Evolutionary conservation across 2,329 filamentous ascomycete genomes (phyloP), one percentile per base, ranked within the genome.

Genomic region (Botrytis elliptica): DNA sequence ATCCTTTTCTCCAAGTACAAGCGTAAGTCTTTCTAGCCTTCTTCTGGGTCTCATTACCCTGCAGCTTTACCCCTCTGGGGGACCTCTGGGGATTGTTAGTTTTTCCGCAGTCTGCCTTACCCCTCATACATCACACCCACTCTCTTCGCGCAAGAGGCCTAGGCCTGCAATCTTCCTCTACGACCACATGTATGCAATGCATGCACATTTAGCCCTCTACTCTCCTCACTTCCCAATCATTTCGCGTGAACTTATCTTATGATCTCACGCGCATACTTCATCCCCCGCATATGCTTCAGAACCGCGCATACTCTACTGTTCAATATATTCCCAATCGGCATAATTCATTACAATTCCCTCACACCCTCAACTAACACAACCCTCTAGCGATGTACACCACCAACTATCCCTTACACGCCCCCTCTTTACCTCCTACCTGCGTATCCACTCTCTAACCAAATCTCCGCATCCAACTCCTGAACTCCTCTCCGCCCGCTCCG

Each of bases 381-480:
- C 68, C 59, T 67, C 69, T 38, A 97, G 94, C 84, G 96, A 99
- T 84, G 93, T 98, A 78, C 91, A 97, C 77, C 85, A 90, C 76
- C 92, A 97, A 75, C 90, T 99, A 76, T 88, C 92, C 77, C 90
- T 89, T 22, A 92, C 93, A 71, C 92, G 95, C 16, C 91, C 95
- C 70, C 90, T 98, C 73, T 98, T 98, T 86, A 91, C 93, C 76
- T 98, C 95, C 25, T 99, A 97, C 85, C 89, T 97, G 62, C 95
- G 96, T 81, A 99, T 99, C 84, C 93, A 94, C 81, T 96, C 94
- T 64, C 91, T 97, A 40, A 89, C 91, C 74, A 84, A 70, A 64
- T 91, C 22, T 86, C 87, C 59, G 20, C 70, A 74, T 60, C 73
- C 74, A 62, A 95, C 93, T 29, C 94, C 94, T 20, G 96, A 99